Base-by-base conservation (phyloP, 352 stramenopile genomes). In the Globisporangium yorkense region DNA sequence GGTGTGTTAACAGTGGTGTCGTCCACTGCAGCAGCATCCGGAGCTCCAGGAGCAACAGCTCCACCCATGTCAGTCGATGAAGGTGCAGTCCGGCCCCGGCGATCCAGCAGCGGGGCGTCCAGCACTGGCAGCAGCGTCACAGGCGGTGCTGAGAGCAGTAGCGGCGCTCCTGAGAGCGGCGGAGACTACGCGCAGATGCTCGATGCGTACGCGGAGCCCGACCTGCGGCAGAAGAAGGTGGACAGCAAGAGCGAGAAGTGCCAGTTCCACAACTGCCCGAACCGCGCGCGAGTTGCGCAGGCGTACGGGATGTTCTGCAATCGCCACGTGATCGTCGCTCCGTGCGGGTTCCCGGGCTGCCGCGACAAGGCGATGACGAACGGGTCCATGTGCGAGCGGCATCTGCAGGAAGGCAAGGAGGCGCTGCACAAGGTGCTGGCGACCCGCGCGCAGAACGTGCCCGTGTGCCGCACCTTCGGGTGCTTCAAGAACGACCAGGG, bases 401-500 rank as follows among this genome's bases (percentile, higher is more conserved):
- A 94, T 51, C 56, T 84, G 47, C 62, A 72, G 7, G 65, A 83
- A 27, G 82, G 82, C 24, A 91, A 92, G 51, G 80, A 92, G 10
- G 70, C 84, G 43, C 63, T 94, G 50, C 78, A 92, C 59, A 59
- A 68, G 2, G 76, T 90, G 29, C 60, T 92, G 47, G 66, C 74
- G 35, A 76, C 63, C 39, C 75, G 84, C 2, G 70, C 80, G 6
- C 82, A 90, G 62, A 92, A 88, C 59, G 84, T 94, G 2, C 82
- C 80, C 0, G 80, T 90, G 62, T 94, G 84, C 48, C 71, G 70
- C 41, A 90, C 72, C 9, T 76, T 75, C 27, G 84, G 84, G 5
- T 94, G 84, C 54, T 94, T 92, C 56, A 94, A 94, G 66, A 94
- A 94, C 62, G 82, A 94, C 60, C 84, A 94, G 72, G 84, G 84